Evolutionary conservation across 1,284 basidiomycete species (phyloP), one percentile per base, ranked within the genome.

Genomic region (Cutaneotrichosporon sp.): DNA sequence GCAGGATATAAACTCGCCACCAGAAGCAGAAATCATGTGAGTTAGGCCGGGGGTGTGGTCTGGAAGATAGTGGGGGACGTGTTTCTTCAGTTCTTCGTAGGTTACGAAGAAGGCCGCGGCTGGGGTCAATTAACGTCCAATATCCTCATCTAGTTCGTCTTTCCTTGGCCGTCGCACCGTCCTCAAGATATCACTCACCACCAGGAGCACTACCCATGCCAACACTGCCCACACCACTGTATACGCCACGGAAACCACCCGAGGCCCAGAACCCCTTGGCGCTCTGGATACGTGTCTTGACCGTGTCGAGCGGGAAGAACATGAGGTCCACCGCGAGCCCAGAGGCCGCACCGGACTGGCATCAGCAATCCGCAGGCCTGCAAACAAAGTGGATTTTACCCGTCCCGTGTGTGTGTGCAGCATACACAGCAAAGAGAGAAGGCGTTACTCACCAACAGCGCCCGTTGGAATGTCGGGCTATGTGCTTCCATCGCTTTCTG

Each of bases 241-340:
- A 99, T 14, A 99, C 87, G 8, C 94, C 94, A 55, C 82, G 86
- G 80, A 99, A 92, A 0, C 95, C 96, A 9, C 97, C 96, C 1
- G 92, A 88, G 30, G 84, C 83, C 63, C 87, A 80, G 79, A 99
- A 98, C 2, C 96, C 96, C 75, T 91, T 88, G 1, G 88, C 80
- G 4, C 93, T 90, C 78, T 99, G 97, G 69, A 99, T 94, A 55
- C 92, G 88, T 1, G 97, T 99, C 82, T 99, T 99, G 69, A 92
- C 90, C 89, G 84, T 88, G 82, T 99, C 97, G 64, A 99, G 83
- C 31, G 97, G 97, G 79, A 99, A 99, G 26, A 98, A 96, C 42
- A 97, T 86, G 64, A 98, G 85, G 81, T 99, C 96, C 30, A 96
- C 93, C 1, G 91, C 85, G 18, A 91, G 90, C 52, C 94, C 94